Evolutionary conservation across 2,329 filamentous ascomycete genomes (phyloP), one percentile per base, ranked within the genome.

Genomic region (Amauroascus verrucosus): DNA sequence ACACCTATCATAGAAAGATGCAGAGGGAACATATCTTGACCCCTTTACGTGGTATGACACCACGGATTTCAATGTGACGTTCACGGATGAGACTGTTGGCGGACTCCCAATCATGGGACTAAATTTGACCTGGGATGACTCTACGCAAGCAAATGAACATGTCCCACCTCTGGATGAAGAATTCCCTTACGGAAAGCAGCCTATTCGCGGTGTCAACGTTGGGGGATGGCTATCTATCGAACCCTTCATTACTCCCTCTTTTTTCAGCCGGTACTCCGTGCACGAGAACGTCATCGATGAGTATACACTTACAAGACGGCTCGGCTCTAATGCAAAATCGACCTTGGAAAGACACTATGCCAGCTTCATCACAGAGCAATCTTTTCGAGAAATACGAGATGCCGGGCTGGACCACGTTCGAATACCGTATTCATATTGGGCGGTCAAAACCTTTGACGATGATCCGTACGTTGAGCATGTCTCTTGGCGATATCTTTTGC

Each of bases 401-500:
- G 93, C 93, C 1, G 93, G 93, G 0, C 80, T 98, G 44, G 93
- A 98, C 65, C 93, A 98, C 66, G 86, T 98, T n/a, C 85, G 93
- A 52, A 96, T 98, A 51, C 89, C 87, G 0, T 97, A 85, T 67
- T 88, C 85, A 8, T 98, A 98, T 75, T 98, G 93, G 93, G 88
- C 90, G 0, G 83, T 97, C 1, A 81, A 83, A 54, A 85, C 83
- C 0, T 96, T 95, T 67, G 83, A 87, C 26, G 82, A 77, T 41
- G 93, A 98, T 64, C 88, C 90, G 1, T 98, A 95, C 64, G 77
- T 98, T 1, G 81, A 86, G 56, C 83, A 89, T 40, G 86, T 88
- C 0, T 85, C 87, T 1, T 98, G 91, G 91, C 80, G 93, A 11
- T 98, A 98, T 64, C 82, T 98, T 1, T 79, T 98, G 8, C 84